Conservation (phyloP, 1,284 basidiomycete genomes). For the Ustilago cynodontis region DNA sequence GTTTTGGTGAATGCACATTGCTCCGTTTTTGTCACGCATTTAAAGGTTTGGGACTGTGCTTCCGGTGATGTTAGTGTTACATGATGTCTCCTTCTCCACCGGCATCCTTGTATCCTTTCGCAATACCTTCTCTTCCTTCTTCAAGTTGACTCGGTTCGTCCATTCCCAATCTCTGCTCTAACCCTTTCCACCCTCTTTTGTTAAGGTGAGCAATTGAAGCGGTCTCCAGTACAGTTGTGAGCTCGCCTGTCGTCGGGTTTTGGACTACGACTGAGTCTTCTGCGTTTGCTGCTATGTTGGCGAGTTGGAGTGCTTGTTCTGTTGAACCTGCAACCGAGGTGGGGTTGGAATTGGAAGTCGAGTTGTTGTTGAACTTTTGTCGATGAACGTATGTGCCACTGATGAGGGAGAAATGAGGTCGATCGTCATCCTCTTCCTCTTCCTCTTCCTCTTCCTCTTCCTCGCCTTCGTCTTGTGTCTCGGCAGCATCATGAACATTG, state of each 20-base stretch:
- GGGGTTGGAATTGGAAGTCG: slow-evolving; percentile 45
- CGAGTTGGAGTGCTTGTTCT: slow-evolving; percentile 9
- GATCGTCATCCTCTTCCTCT: slow-evolving; percentile 72
- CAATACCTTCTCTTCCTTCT: slow-evolving; percentile 89
- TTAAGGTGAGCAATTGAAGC: slow-evolving; percentile 76
- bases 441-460: slow-evolving; percentile 33
- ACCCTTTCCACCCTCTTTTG: slow-evolving; percentile 81
- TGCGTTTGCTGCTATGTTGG: slow-evolving; percentile 10
- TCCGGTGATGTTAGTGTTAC: slow-evolving; percentile 4
- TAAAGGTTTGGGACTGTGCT: background rate
- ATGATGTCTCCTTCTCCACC: slow-evolving; percentile 51
- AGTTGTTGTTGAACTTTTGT: slow-evolving; percentile 75
- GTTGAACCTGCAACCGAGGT: slow-evolving; percentile 4
- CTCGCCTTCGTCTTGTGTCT: background rate
- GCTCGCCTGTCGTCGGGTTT: slow-evolving; percentile 75
- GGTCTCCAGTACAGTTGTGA: slow-evolving; percentile 72
- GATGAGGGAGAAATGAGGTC: slow-evolving; percentile 79
- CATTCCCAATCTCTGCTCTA: slow-evolving; percentile 83
- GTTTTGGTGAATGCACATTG: background rate
- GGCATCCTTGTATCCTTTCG: slow-evolving; percentile 79
- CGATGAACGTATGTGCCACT: slow-evolving; percentile 87
- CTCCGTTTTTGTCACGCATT: background rate
- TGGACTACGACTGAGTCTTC: slow-evolving; percentile 74
- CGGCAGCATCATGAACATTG: slow-evolving; percentile 6
- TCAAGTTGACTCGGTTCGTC: slow-evolving; percentile 85